Percentiles rank a stretch among this genome's conserved stretches.
Conservation (phyloP, 164 flowering plant species). For the Macadamia integrifolia region DNA sequence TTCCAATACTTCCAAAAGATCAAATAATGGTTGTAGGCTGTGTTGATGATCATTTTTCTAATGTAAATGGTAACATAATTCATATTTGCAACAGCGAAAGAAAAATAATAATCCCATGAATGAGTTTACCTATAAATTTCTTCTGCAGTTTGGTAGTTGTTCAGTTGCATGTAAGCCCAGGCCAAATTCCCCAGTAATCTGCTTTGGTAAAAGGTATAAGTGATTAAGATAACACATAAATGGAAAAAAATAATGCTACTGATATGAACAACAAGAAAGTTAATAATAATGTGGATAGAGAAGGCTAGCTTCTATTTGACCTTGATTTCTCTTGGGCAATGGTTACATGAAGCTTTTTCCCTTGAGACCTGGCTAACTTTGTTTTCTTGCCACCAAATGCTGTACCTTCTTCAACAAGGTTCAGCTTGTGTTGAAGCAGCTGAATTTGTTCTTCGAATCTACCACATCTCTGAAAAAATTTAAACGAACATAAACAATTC, state of each 20-base stretch:
- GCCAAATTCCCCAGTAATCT: slow-evolving; percentile 88
- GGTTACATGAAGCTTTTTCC: slow-evolving; percentile 61
- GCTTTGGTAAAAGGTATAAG: slow-evolving; percentile 4
- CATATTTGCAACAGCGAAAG: too few relatives aligned
- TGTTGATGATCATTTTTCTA: too few relatives aligned
- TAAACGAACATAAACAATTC: neutral
- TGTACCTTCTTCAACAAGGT: slow-evolving; percentile 52
- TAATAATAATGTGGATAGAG: too few relatives aligned
- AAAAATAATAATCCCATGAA: neutral
- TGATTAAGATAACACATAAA: neutral
- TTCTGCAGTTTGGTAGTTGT: slow-evolving; percentile 52
- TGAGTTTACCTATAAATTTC: slow-evolving; percentile 50
- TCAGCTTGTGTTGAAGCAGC: slow-evolving; percentile 56
- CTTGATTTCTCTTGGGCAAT: slow-evolving; percentile 72
- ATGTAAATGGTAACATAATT: too few relatives aligned
- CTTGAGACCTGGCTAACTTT: slow-evolving; percentile 67
- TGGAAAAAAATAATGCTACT: too few relatives aligned
- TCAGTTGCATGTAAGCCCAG: slow-evolving; percentile 78
- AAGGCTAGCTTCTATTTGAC: slow-evolving; percentile 20
- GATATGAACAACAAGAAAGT: too few relatives aligned
- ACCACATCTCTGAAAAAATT: slow-evolving; percentile 54
- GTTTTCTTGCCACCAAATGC: slow-evolving; percentile 55
- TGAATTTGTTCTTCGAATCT: slow-evolving; percentile 70
- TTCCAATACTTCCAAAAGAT: too few relatives aligned
- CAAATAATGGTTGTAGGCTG: too few relatives aligned